Evolutionary conservation across 257 asterid genomes (phyloP), one percentile per base, ranked within the genome.

Genomic region (Oldenlandia corymbosa): DNA sequence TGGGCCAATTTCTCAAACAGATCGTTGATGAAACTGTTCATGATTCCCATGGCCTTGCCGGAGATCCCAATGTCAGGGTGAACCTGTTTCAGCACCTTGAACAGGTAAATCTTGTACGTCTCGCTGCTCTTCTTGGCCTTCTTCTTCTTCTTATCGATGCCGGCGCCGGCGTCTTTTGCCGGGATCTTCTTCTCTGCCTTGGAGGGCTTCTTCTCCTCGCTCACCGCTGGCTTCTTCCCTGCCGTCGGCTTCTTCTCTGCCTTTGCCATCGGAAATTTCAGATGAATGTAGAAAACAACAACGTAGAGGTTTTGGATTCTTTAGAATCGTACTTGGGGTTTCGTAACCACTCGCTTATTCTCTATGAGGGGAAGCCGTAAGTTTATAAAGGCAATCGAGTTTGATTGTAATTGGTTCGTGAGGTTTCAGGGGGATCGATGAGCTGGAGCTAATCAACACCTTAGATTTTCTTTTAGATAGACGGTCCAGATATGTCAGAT

Each of bases 21-120:
- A 12, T 57, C 46, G 62, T 57, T 57, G 26, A 57, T 34, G 62
- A 57, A 57, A 10, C 62, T 57, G 62, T 57, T 57, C 62, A 57
- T 57, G 46, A 57, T 57, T 18, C 62, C 62, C 62, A 57, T 57
- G 17, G 62, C 62, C 46, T 34, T 34, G 62, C 45, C 23, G 46
- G 28, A n/a, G 5, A 57, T 57, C 30, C 62, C 62, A 23, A 57
- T 8, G 14, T 57, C 62, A 21, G 62, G 62, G 28, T 57, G 62
- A 34, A 57, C 62, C 62, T 57, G 62, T n/a, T 57, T 57, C 46
- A 57, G n/a, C 5, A 57, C 62, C 62, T 57, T 57, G 46, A 57
- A 57, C 9, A 57, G 46, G 46, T 57, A 57, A 8, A 57, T 4
- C 62, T 57, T 57, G n/a, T 34, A 57, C 10, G 62, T 57, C 28